Evolutionary conservation across 495 filamentous ascomycete genomes (phyloP), one percentile per base, ranked within the genome.

Genomic region (Neurospora tetrasperma): DNA sequence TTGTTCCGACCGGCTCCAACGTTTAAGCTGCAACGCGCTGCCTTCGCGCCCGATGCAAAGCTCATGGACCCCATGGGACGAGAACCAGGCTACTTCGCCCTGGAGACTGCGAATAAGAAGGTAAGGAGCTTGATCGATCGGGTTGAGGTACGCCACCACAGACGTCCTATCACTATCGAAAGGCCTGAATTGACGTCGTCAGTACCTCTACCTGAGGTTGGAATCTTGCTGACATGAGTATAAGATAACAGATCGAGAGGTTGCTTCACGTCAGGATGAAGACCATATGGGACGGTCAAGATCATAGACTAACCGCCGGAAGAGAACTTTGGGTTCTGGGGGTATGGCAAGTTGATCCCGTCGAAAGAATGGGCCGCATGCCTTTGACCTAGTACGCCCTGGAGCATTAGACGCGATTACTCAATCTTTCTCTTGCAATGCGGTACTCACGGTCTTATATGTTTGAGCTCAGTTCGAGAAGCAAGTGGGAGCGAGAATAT

Each of bases 401-500:
- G 7, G 38, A 7, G 75, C 69, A 76, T 74, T 62, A 46, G 40
- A 42, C 8, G 18, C 11, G 12, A 7, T 6, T 40, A 2, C 16
- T 23, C 42, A 35, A 23, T 59, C 2, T 27, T 59, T 54, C 8
- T 66, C 14, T 5, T 7, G 35, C 69, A 42, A 35, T 6, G 20
- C 3, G n/a, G 35, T 10, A 66, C 76, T 70, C 41, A 82, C 78
- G 74, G 71, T 71, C 43, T 77, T n/a, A 76, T 75, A 74, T 83
- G 79, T 74, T 83, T 86, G 73, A 88, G 76, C 35, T 82, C 81
- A 48, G 86, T 86, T 18, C 85, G 79, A 20, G 84, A 84, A 10
- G 85, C 84, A 59, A 86, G 78, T 1, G 84, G 85, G 5, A 86
- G 80, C 6, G 86, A 86, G 72, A 89, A 89, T 39, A 89, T 87